Conservation (phyloP, 139 green algal species). For the Picocystis salinarum region DNA sequence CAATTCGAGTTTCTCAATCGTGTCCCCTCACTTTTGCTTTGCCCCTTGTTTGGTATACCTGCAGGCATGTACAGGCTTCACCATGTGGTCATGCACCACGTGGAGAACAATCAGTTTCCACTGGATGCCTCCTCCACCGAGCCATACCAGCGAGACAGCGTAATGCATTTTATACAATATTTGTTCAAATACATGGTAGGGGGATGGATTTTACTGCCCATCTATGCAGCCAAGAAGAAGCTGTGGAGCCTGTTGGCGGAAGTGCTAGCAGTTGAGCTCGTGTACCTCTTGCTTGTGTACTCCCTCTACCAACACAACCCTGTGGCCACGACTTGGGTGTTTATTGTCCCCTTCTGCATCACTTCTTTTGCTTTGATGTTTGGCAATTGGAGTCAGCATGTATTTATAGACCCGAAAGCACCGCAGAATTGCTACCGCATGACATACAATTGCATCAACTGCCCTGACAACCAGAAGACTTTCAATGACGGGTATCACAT, state of each 20-base stretch:
- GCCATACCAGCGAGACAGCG: conserved; percentile 45
- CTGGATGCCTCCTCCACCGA: conserved; percentile 66
- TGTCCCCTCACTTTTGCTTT: conserved; percentile 24
- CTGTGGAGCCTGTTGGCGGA: conserved; percentile 11
- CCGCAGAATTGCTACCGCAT: conserved; percentile 27
- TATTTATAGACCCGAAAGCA: conserved; percentile 47
- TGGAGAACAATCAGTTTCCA: conserved; percentile 38
- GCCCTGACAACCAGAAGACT: conserved; percentile 43
- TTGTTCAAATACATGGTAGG: conserved; percentile 40
- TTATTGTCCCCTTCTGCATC: conserved; percentile 49
- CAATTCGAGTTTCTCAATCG: conserved; percentile 18
- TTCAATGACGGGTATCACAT: conserved; percentile 90
- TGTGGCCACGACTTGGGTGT: conserved; percentile 36
- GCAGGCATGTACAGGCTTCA: conserved; percentile 56
- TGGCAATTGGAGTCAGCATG: conserved; percentile 82
- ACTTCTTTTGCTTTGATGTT: conserved; percentile 65
- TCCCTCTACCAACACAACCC: conserved; percentile 17
- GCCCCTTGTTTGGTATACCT: conserved; percentile 47
- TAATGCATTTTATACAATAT: conserved; percentile 50
- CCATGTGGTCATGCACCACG: conserved; percentile 76
- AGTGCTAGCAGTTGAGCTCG: conserved; percentile 12
- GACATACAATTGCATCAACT: conserved; percentile 65
- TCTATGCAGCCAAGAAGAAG: conserved; percentile 20
- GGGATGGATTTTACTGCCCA: conserved; percentile 45
- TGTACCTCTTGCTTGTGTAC: conserved; percentile 11